Percentiles rank a stretch among this genome's conserved stretches.
Conservation (phyloP, 1,284 basidiomycete genomes). For the Heimioporus retisporus region DNA sequence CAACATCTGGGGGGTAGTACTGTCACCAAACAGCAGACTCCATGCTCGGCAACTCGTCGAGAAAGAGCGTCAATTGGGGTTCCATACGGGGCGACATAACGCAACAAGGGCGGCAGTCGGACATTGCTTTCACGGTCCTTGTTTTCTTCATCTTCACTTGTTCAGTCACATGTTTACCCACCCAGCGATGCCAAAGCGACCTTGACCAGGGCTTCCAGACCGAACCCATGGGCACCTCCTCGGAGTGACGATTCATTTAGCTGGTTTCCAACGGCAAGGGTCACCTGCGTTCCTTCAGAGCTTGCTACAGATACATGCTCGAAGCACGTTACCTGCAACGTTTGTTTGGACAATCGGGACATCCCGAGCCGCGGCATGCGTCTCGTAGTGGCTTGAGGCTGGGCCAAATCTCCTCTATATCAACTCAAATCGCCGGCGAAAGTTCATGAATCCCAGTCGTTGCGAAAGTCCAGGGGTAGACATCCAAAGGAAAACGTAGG, state of each 20-base stretch:
- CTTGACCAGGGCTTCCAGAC: slow-evolving; percentile 85
- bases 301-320: slow-evolving; percentile 1
- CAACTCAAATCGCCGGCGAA: slow-evolving; percentile 82
- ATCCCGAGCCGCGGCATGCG: slow-evolving; percentile 77
- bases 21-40: slow-evolving; percentile 86
- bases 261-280: no score
- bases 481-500: slow-evolving; percentile 70
- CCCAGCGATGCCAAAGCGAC: no score
- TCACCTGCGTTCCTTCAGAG: no score
- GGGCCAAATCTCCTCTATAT: slow-evolving; percentile 87
- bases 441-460: slow-evolving; percentile 86
- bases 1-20: slow-evolving; percentile 37
- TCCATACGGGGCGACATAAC: slow-evolving; percentile 85
- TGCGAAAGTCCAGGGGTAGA: slow-evolving; percentile 79
- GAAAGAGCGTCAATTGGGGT: slow-evolving; percentile 75
- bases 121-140: slow-evolving; percentile 73
- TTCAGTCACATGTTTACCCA: no score
- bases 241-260: slow-evolving; percentile 88
- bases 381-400: slow-evolving; percentile 85
- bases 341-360: slow-evolving; percentile 75
- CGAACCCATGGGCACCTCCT: slow-evolving; percentile 87
- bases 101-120: slow-evolving; percentile 88
- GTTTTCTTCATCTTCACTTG: slow-evolving; percentile 94
- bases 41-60: slow-evolving; percentile 85
- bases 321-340: slow-evolving; percentile 65